Percentiles rank a stretch among this genome's conserved stretches.
These are phyloP conservation scores for Solanum sitiens DNA, from an alignment of 257 asterid genomes.

Conservation along the genomic window DNA sequence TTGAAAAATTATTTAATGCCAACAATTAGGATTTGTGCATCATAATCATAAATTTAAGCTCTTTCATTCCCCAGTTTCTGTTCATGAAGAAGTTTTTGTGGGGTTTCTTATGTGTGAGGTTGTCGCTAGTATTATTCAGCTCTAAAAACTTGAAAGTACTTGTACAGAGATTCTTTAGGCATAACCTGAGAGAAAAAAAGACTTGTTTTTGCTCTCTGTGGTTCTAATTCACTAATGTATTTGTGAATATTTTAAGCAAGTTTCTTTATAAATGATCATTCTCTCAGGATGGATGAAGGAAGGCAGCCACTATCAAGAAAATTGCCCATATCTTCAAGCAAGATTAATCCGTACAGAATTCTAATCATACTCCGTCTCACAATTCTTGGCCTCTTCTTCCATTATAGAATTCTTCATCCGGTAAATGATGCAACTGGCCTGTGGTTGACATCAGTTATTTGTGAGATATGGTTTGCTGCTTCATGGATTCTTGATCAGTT, in stretches of 20 bases:
- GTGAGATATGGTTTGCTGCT: constrained; percentile 90
- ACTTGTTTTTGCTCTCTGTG: not conserved
- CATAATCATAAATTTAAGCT: not conserved
- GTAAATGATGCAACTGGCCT: constrained; percentile 68
- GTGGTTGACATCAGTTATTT: constrained; percentile 87
- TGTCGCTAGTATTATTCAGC: not conserved
- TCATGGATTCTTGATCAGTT: constrained; percentile 97
- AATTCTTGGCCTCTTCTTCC: constrained; percentile 76
- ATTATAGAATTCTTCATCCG: constrained; percentile 77
- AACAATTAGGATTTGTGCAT: not conserved
- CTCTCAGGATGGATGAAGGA: constrained; percentile 87
- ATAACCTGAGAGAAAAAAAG: not conserved
- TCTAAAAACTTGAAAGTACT: not conserved
- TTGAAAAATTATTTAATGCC: not conserved
- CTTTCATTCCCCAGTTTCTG: not conserved
- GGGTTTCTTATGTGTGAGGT: not conserved
- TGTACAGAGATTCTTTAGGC: not conserved
- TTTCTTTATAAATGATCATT: constrained; percentile 1
- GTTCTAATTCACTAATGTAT: not conserved
- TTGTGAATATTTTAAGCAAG: not conserved
- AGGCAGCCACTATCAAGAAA: constrained; percentile 91
- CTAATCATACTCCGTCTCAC: constrained; percentile 62
- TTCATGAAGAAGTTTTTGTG: not conserved
- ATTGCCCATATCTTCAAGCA: constrained; percentile 76
- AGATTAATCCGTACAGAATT: constrained; percentile 74